Evolutionary conservation across 805 yeast species (phyloP), one percentile per base, ranked within the genome.

Genomic region (Candida silvatica): DNA sequence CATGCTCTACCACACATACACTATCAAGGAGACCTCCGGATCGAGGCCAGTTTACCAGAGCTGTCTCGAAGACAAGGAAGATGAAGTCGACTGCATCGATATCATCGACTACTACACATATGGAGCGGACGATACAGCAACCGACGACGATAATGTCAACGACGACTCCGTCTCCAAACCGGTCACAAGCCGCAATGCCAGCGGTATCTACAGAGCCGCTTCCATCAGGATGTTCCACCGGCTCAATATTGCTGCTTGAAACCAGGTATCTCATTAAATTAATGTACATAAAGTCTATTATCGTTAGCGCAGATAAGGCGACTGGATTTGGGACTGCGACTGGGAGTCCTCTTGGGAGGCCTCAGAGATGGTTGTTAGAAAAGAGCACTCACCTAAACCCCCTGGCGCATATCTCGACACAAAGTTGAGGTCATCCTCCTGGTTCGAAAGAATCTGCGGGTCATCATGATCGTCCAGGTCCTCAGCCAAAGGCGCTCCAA

Each of bases 291-390:
- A 20, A 19, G 19, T 30, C 19, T 18, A 14, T 30, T 29, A 11
- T n/a, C 11, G n/a, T 9, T 6, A 12, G 9, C 17, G 19, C 31
- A 6, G 14, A 29, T 17, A 12, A 29, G 17, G 17, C 20, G 33
- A 11, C 9, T 20, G 12, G 30, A n/a, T 18, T 11, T 22, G 15
- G 17, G 8, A n/a, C 25, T 32, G 12, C 7, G 24, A 22, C 20
- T 27, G 30, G 7, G 31, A 33, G 18, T 20, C 26, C 17, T 33
- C 31, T 12, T 19, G 17, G 12, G 36, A 33, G 12, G 36, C 31
- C 26, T 33, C 36, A 11, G 34, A 14, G 8, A 29, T 30, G 17
- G 37, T 35, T 9, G 32, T 23, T 6, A 35, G 16, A n/a, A 35
- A 29, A 6, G 32, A 35, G 16, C 26, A 15, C 18, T 34, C 32